Evolutionary conservation across 2,329 filamentous ascomycete species (phyloP).

Genomic region (Cryphonectria nitschkei): DNA sequence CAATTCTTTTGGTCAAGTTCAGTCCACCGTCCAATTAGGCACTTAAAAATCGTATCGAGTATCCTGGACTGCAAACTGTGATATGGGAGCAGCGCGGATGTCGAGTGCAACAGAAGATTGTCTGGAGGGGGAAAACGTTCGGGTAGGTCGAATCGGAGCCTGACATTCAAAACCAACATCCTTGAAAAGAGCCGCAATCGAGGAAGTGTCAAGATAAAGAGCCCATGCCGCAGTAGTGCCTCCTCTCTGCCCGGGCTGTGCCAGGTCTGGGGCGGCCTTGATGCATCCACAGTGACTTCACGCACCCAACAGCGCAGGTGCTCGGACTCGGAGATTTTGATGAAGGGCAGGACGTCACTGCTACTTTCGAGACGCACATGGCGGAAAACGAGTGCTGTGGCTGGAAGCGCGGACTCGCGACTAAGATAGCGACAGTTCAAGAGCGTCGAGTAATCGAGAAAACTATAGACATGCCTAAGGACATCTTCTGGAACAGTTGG

Average conservation of each 20-base stretch:
- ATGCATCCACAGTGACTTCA: slow-evolving; percentile 13
- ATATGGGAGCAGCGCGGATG: not conserved
- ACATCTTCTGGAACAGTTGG: slow-evolving; percentile 17
- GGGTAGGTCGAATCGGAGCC: not conserved
- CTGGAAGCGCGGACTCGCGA: not conserved
- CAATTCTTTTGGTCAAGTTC: not conserved
- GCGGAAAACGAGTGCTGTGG: slow-evolving; percentile 12
- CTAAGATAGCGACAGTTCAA: slow-evolving; percentile 13
- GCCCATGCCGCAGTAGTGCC: not conserved
- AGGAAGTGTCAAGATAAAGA: slow-evolving; percentile 8
- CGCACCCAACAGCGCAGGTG: slow-evolving; percentile 12
- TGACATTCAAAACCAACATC: slow-evolving; percentile 17
- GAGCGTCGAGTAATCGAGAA: slow-evolving; percentile 13
- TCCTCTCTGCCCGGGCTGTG: not conserved
- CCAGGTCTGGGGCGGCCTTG: not conserved
- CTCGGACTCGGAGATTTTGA: slow-evolving; percentile 5
- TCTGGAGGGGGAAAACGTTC: not conserved
- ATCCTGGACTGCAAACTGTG: not conserved
- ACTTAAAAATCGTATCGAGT: not conserved
- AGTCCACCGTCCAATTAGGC: not conserved
- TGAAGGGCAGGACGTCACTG: not conserved
- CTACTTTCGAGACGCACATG: slow-evolving; percentile 11
- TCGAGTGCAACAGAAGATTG: not conserved
- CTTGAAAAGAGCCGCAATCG: slow-evolving; percentile 9
- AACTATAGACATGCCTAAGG: slow-evolving; percentile 10